Base-by-base conservation (phyloP, 768 basidiomycete species). In the Botryobasidium botryosum region DNA sequence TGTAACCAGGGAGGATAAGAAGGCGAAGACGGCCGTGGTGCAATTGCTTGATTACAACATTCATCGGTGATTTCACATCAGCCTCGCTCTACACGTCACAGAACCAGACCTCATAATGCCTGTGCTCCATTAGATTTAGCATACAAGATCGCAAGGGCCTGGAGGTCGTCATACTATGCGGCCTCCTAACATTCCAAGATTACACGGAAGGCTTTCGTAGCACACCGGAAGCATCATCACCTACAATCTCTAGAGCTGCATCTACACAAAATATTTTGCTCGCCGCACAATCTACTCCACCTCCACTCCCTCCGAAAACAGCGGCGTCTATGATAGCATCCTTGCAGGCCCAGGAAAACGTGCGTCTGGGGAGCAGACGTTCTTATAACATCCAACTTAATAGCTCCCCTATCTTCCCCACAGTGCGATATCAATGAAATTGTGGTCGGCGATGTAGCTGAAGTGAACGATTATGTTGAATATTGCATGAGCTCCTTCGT, bases 11-110 rank as follows among this genome's bases (percentile, higher is more conserved):
- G 25, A 36, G 54, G 85, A 85, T 48, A 2, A 77, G 79, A 5
- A 66, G 72, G 20, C 78, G 36, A 78, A 74, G 54, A 74, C 77
- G 10, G 59, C 70, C 0, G 68, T 75, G 2, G 65, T 85, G 24
- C 85, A 88, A 54, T 71, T 88, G 21, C 64, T 88, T 4, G 84
- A 88, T 58, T 88, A 87, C 51, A 88, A 88, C 53, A 65, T 88
- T 29, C 74, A 85, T 53, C 64, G 84, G 83, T 77, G 48, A 25
- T 38, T 63, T 51, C 8, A 33, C 17, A 8, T 1, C 13, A 8
- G 25, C 26, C 8, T 12, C 10, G 20, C 21, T n/a, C 24, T 27
- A 44, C 28, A 15, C 25, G 23, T 35, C 35, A 40, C 32, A 15
- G n/a, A 33, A 38, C 17, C 40, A 20, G 17, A 20, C 33, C 21